Base-by-base conservation (phyloP, 352 stramenopile genomes). In the Phytophthora pseudosyringae region DNA sequence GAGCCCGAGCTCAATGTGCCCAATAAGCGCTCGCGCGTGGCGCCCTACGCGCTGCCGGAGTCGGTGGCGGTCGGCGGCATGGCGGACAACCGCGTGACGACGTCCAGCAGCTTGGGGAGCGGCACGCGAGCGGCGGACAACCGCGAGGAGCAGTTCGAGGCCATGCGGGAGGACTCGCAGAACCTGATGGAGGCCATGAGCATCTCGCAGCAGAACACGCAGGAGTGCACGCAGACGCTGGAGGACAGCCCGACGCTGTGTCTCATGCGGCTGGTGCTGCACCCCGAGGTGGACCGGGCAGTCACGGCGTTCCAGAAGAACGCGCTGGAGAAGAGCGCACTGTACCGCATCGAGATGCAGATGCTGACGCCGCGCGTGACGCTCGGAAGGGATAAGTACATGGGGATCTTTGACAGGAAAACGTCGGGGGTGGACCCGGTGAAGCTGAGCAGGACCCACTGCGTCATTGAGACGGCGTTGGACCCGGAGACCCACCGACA, bases 171-270 rank as follows among this genome's bases (percentile, higher is more conserved):
- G 51, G 52, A 75, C 57, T 92, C 83, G 44, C 81, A 92, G 64
- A 83, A 80, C 15, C 58, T 89, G 16, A 65, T 92, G 69, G 81
- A 92, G 47, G 67, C 68, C 32, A 77, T 92, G 43, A 87, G 78
- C 50, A 89, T 92, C 53, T 90, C 83, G 10, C 81, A 92, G 59
- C 70, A 90, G 59, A 88, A 89, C 59, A 92, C 83, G 9, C 81
- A 92, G 35, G 81, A 90, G 54, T 90, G 75, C 59, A 90, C 83
- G 38, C 83, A 90, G 57, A 88, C 80, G 44, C 56, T 87, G 12
- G 81, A 89, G 25, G 83, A 92, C 44, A 90, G 73, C 39, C 73
- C 79, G 13, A 75, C 60, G 3, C 69, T 81, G 71, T 86, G 76
- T 59, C 50, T 88, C 9, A 88, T 90, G 64, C 66, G 81, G 2